These are phyloP conservation scores for Omphalea diandra DNA, from an alignment of 441 rosid genomes.

Conservation along the genomic window DNA sequence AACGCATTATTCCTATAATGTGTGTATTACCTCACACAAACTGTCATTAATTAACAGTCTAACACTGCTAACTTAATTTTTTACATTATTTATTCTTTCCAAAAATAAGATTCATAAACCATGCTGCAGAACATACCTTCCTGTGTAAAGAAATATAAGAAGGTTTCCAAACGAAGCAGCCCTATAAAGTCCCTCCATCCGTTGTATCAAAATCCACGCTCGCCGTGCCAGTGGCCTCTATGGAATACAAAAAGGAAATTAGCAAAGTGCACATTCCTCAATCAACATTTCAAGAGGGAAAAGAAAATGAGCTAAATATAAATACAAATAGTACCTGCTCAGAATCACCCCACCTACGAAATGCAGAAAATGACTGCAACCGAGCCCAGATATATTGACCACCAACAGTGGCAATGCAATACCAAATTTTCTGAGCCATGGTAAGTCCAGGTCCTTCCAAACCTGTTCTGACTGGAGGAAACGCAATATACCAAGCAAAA, in stretches of 20 bases:
- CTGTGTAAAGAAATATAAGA: constrained; percentile 79
- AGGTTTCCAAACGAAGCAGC: constrained; percentile 89
- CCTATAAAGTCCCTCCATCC: constrained; percentile 78
- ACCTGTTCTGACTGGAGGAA: constrained; percentile 75
- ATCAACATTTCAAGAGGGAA: constrained; percentile 6
- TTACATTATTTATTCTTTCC: not conserved
- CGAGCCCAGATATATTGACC: constrained; percentile 93
- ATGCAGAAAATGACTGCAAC: constrained; percentile 88
- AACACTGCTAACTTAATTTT: not conserved
- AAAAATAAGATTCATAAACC: constrained; percentile 13
- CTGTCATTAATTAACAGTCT: not conserved
- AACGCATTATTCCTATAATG: not conserved
- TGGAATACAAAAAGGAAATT: constrained; percentile 24
- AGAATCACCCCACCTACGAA: constrained; percentile 96
- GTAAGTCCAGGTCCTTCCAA: constrained; percentile 94
- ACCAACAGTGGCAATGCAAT: constrained; percentile 89
- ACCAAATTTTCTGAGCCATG: constrained; percentile 78
- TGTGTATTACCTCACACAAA: not conserved
- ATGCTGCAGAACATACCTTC: constrained; percentile 49
- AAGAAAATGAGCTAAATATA: not conserved
- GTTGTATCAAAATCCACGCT: constrained; percentile 76
- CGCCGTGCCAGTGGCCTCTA: constrained; percentile 86
- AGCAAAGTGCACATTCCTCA: constrained; percentile 1
- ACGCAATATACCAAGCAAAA: constrained; percentile 16
- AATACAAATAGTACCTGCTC: constrained; percentile 58